These are phyloP conservation scores for Quercus phellos DNA, from an alignment of 331 rosid genomes.

Conservation along the genomic window DNA sequence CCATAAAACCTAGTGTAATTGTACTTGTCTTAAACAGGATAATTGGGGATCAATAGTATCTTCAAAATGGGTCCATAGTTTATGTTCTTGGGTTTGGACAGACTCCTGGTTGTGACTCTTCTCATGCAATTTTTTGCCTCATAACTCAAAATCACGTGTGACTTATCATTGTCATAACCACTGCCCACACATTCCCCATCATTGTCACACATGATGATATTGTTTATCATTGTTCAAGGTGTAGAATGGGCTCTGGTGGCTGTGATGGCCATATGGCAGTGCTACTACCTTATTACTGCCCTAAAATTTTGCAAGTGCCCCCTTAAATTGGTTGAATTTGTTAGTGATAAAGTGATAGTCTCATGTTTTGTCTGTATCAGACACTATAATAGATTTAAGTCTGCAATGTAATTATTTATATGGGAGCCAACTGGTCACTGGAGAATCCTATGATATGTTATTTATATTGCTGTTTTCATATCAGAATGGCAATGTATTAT, in stretches of 20 bases:
- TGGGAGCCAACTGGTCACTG: background rate
- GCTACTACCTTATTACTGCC: background rate
- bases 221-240: background rate
- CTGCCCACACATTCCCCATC: too few species aligned
- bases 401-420: background rate
- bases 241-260: background rate
- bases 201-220: background rate
- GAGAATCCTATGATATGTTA: slow-evolving; percentile 5
- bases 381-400: background rate
- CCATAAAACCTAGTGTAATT: background rate
- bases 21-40: background rate
- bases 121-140: background rate
- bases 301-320: background rate
- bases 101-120: background rate
- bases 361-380: background rate
- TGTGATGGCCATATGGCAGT: background rate
- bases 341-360: background rate
- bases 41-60: background rate
- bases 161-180: background rate
- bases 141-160: background rate
- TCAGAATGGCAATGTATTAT: background rate
- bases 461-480: background rate
- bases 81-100: background rate
- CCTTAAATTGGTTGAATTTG: background rate
- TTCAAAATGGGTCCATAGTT: background rate